Evolutionary conservation across 108 stramenopile species (phyloP).

Genomic region (Fistulifera pelliculosa): DNA sequence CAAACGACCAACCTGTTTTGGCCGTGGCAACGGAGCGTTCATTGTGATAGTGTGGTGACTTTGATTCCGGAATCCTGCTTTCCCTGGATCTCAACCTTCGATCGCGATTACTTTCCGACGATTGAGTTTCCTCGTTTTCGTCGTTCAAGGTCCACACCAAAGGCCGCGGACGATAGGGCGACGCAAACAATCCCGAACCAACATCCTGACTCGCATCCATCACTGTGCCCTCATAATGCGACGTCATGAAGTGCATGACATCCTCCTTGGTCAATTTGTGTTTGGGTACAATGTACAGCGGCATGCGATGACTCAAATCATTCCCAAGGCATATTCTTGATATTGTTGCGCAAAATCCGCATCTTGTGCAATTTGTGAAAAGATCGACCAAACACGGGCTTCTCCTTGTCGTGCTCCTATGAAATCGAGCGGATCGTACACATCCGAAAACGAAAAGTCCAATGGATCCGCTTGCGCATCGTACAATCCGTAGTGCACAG

Average conservation of each 20-base stretch:
- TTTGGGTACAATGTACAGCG: slow-evolving; percentile 47
- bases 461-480: slow-evolving; percentile 18
- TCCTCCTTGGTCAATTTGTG: slow-evolving; percentile 35
- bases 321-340: slow-evolving; percentile 48
- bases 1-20: slow-evolving; percentile 60
- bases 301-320: slow-evolving; percentile 54
- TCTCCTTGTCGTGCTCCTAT: slow-evolving; percentile 47
- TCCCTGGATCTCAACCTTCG: too few relatives aligned
- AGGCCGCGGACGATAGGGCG: slow-evolving; percentile 49
- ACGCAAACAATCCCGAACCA: slow-evolving; percentile 34
- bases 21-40: slow-evolving; percentile 53
- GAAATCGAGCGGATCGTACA: slow-evolving; percentile 51
- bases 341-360: slow-evolving; percentile 30
- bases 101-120: too few relatives aligned
- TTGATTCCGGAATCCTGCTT: too few relatives aligned
- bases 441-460: slow-evolving; percentile 54
- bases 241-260: slow-evolving; percentile 43
- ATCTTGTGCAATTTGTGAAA: slow-evolving; percentile 26
- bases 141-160: slow-evolving; percentile 35
- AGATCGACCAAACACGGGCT: slow-evolving; percentile 60
- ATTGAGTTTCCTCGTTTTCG: not conserved
- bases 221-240: slow-evolving; percentile 54
- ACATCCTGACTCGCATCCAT: slow-evolving; percentile 47
- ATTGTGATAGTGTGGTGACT: slow-evolving; percentile 35
- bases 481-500: slow-evolving; percentile 50